Base-by-base conservation (phyloP, 768 basidiomycete genomes). In the Xerocomus brunneocitrinus region DNA sequence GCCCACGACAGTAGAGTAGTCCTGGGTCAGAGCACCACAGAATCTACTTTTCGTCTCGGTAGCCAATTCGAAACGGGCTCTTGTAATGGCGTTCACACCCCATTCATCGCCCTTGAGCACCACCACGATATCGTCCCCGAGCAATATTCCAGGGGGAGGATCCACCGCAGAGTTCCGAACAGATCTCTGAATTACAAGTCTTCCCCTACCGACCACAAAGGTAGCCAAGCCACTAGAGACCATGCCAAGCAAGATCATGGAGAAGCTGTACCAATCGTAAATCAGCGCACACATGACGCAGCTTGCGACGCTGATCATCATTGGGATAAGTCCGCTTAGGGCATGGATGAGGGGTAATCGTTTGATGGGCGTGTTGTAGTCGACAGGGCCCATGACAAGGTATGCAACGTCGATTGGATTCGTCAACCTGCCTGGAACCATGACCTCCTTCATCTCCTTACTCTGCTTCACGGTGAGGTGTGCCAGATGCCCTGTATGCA, bases 161-260 rank as follows among this genome's bases (percentile, higher is more conserved):
- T 58, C 60, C 4, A 31, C 24, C 1, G 57, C 61, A 9, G 64
- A 59, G 19, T 54, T 59, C 4, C 25, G 50, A 28, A 60, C 49
- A 39, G 56, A 49, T 22, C 40, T 58, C 45, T 52, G 47, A 40
- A 72, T 57, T 0, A 42, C 34, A 25, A 71, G 47, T 16, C 51
- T 54, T 36, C 62, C 70, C 0, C 61, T 59, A 7, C 69, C 69
- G 2, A 64, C 53, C 13, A 62, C 54, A 4, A 61, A 57, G 32
- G 62, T 67, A 19, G 68, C 52, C n/a, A 67, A 14, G 4, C 69
- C 69, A 47, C 59, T 63, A 9, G 63, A 55, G 34, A 69, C 13
- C 38, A 71, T 64, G 1, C 71, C 69, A 2, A 68, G 55, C 5
- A 67, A 51, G 27, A 71, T 68, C 62, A 66, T 64, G 16, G 67